Conservation (phyloP, 768 basidiomycete genomes). For the Amanita muscaria region DNA sequence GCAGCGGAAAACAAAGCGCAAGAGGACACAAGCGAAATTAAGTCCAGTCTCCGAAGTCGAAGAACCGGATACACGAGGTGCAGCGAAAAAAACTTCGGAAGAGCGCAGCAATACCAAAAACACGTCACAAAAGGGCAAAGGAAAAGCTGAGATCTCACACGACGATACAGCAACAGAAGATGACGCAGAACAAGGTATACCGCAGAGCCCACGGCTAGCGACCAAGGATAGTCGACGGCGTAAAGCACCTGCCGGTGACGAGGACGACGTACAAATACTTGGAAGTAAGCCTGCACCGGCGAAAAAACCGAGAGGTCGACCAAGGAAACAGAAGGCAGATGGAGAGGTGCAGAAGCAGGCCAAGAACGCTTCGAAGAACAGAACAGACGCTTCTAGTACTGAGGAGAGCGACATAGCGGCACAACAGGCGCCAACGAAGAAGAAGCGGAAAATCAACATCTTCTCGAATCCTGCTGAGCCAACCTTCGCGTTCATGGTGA, state of each 20-base stretch:
- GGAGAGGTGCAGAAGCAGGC: neutral
- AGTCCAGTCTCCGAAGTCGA: slow-evolving; percentile 12
- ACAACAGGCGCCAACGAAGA: slow-evolving; percentile 36
- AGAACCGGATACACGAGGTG: neutral
- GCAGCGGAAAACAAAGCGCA: neutral
- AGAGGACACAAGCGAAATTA: slow-evolving; percentile 1
- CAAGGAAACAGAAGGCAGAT: slow-evolving; percentile 11
- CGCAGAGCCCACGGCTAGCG: neutral
- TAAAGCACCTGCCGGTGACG: neutral
- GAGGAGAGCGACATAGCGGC: neutral
- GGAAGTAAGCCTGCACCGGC: neutral
- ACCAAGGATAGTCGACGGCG: slow-evolving; percentile 1
- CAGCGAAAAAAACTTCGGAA: slow-evolving; percentile 4
- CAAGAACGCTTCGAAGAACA: neutral
- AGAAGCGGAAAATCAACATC: slow-evolving; percentile 64
- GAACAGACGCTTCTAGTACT: neutral
- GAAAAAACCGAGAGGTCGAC: slow-evolving; percentile 2
- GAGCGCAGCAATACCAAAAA: slow-evolving; percentile 1
- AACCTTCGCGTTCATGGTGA: slow-evolving; percentile 35
- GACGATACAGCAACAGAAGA: slow-evolving; percentile 10
- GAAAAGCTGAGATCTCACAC: slow-evolving; percentile 23
- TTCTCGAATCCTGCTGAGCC: slow-evolving; percentile 34
- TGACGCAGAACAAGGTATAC: neutral
- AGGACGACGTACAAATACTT: neutral
- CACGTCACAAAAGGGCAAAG: slow-evolving; percentile 16